phyloP scores from a whole-genome alignment of 78 protist species.

The Diacronema lutheri region DNA sequence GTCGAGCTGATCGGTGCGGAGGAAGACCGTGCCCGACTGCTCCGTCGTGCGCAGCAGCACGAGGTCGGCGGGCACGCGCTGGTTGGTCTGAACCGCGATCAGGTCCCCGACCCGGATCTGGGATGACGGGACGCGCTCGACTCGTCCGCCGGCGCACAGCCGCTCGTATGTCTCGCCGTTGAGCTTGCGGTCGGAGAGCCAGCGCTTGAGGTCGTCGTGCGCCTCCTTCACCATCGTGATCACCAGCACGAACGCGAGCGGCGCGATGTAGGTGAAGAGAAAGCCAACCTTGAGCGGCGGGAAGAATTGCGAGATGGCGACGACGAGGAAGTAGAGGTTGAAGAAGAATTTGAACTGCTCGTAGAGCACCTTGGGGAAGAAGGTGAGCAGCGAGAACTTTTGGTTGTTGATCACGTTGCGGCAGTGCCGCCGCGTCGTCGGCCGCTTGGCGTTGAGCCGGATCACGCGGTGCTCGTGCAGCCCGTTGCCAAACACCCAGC shows the following conservation, averaged over 20 bases:
- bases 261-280: slow-evolving; percentile 91
- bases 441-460: not conserved
- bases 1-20: slow-evolving; percentile 93
- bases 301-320: slow-evolving; percentile 90
- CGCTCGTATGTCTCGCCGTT: slow-evolving; percentile 74
- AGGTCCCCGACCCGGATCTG: slow-evolving; percentile 82
- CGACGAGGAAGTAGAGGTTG: slow-evolving; percentile 87
- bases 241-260: slow-evolving; percentile 84
- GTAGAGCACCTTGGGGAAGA: slow-evolving; percentile 77
- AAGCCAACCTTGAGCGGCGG: slow-evolving; percentile 85
- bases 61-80: slow-evolving; percentile 85
- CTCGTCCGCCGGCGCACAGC: slow-evolving; percentile 55
- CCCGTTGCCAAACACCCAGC: too few species aligned
- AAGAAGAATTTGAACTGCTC: slow-evolving; percentile 91
- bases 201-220: slow-evolving; percentile 86
- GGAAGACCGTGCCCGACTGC: slow-evolving; percentile 76
- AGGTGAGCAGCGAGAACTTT: slow-evolving; percentile 14
- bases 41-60: slow-evolving; percentile 84
- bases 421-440: not conserved
- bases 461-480: not conserved
- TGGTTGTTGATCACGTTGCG: not conserved
- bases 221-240: slow-evolving; percentile 84
- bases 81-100: slow-evolving; percentile 63
- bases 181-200: slow-evolving; percentile 73
- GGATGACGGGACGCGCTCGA: slow-evolving; percentile 40